Conservation (phyloP, 2,329 filamentous ascomycete species). For the Magnaporthiopsis incrustans region DNA sequence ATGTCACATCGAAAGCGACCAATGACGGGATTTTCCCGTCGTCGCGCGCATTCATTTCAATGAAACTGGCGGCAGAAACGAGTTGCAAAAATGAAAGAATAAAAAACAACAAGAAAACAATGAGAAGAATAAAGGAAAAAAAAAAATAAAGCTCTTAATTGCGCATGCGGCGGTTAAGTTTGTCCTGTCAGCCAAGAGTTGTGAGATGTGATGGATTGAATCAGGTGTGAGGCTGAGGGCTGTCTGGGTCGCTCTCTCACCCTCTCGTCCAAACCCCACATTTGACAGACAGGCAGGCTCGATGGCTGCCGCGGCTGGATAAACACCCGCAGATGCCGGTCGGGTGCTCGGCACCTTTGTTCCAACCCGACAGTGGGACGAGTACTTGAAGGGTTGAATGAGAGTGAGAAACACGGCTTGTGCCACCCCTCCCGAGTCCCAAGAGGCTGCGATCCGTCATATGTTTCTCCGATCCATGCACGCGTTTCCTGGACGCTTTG, state of each 20-base stretch:
- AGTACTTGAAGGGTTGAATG: background rate
- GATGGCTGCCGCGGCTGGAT: too few species aligned
- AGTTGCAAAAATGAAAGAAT: too few species aligned
- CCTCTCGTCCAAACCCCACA: background rate
- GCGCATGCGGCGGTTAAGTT: background rate
- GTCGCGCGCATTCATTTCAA: too few species aligned
- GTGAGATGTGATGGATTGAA: background rate
- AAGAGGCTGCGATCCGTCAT: background rate
- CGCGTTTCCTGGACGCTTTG: background rate
- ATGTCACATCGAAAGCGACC: background rate
- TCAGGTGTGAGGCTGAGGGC: background rate
- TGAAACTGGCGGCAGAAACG: too few species aligned
- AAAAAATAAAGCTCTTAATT: background rate
- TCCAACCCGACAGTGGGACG: background rate
- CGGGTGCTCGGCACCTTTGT: background rate
- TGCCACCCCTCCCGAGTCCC: background rate
- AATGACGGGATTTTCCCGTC: too few species aligned
- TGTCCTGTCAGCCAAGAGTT: background rate
- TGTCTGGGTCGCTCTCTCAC: background rate
- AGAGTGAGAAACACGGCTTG: background rate
- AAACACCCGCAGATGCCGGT: background rate
- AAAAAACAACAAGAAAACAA: background rate
- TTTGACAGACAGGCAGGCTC: background rate
- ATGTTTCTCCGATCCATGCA: background rate
- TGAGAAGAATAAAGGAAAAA: too few species aligned